Base-by-base conservation (phyloP, 1,284 basidiomycete genomes). In the Phellopilus nigrolimitatus region DNA sequence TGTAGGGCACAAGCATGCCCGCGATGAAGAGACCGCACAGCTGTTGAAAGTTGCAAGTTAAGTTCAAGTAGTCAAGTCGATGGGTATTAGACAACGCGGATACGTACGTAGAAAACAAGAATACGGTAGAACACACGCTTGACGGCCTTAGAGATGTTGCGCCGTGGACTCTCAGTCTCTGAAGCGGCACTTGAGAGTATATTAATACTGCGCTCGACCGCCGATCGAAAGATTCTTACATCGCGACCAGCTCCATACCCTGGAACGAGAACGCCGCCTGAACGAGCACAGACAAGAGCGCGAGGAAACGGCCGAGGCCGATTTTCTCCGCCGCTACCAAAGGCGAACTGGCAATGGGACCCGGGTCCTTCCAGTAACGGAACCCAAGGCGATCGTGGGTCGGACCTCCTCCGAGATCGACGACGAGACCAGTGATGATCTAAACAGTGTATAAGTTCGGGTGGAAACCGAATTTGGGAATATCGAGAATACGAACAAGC, bases 211-310 rank as follows among this genome's bases (percentile, higher is more conserved):
- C n/a, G n/a, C n/a, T n/a, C n/a, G n/a, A n/a, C n/a, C n/a, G n/a
- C n/a, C n/a, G n/a, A n/a, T n/a, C n/a, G n/a, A n/a, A n/a, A n/a
- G n/a, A n/a, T n/a, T n/a, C n/a, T n/a, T n/a, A n/a, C n/a, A 89
- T 80, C 5, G 85, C 85, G 45, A 92, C 84, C 54, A 92, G 74
- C 61, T 94, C 91, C 69, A 91, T 85, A 28, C 86, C 88, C 62
- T 88, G 81, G 73, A 85, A 88, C 2, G 87, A 89, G 73, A 91
- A 94, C 2, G 83, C 85, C 9, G 90, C 88, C 63, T 89, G 86
- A 19, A 89, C 79, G 43, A 91, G 66, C 21, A 83, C 81, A 50
- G 70, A 73, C 48, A 88, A 68, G 60, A 91, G 77, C 13, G 73
- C 86, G 21, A 90, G 72, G 71, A 85, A 91, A 19, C 79, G 72